Evolutionary conservation across 1,284 basidiomycete species (phyloP).

Genomic region (Cutaneotrichosporon dermatis): DNA sequence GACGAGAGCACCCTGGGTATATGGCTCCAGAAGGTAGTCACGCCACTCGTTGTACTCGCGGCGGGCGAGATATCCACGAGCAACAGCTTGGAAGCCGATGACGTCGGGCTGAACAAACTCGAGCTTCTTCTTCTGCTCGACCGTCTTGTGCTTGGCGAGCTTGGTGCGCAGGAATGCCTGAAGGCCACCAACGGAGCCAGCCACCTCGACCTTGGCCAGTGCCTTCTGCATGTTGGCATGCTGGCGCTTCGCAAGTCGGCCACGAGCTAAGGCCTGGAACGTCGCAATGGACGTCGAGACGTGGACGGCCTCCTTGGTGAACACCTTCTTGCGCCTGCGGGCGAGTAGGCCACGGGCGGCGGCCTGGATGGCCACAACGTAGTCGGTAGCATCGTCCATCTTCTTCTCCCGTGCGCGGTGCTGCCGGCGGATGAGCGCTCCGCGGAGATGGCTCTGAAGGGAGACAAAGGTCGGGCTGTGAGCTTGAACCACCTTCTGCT

Average conservation of each 20-base stretch:
- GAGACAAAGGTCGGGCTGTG: conserved; percentile 51
- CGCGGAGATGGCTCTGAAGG: conserved; percentile 77
- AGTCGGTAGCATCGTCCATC: conserved; percentile 64
- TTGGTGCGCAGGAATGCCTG: conserved; percentile 88
- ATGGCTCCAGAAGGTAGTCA: conserved; percentile 63
- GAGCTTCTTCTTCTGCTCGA: conserved; percentile 80
- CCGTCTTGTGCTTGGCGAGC: conserved; percentile 75
- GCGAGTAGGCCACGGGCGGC: conserved; percentile 75
- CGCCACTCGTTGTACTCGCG: conserved; percentile 77
- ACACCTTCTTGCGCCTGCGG: conserved; percentile 65
- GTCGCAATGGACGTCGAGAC: conserved; percentile 67
- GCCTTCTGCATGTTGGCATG: conserved; percentile 72
- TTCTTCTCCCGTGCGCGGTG: conserved; percentile 66
- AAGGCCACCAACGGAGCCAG: conserved; percentile 69
- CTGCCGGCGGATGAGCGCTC: conserved; percentile 67
- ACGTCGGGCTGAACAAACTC: conserved; percentile 86
- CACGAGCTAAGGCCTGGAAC: conserved; percentile 78
- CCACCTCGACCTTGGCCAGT: conserved; percentile 69
- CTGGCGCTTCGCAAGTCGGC: conserved; percentile 66
- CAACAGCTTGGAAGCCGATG: conserved; percentile 76
- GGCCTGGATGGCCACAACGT: conserved; percentile 76
- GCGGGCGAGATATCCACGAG: conserved; percentile 74
- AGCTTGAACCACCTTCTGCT: conserved; percentile 23
- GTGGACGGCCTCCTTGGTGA: conserved; percentile 47
- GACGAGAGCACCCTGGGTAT: conserved; percentile 69